Percentiles rank a stretch among this genome's conserved stretches.
Conservation (phyloP, 495 filamentous ascomycete species). For the Bombardia bombarda region DNA sequence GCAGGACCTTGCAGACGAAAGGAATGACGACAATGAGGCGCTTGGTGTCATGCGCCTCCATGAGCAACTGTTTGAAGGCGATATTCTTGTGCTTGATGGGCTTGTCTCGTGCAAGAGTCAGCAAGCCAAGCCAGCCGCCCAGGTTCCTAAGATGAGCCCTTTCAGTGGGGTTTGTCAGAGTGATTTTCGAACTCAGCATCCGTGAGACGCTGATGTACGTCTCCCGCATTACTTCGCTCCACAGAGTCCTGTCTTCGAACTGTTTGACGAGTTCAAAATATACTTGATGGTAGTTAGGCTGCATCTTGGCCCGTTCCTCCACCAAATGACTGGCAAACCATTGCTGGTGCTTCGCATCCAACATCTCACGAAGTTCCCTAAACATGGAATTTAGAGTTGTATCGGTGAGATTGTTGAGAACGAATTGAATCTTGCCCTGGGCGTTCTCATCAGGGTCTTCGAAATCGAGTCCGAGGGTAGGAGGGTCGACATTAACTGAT, state of each 20-base stretch:
- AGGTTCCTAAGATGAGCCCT: slow-evolving; percentile 85
- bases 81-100: slow-evolving; percentile 96
- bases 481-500: slow-evolving; percentile 66
- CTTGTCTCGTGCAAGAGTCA: slow-evolving; percentile 90
- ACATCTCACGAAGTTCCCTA: slow-evolving; percentile 63
- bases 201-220: slow-evolving; percentile 80
- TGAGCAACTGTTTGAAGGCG: slow-evolving; percentile 88
- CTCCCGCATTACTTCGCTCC: slow-evolving; percentile 84
- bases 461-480: slow-evolving; percentile 49
- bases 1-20: slow-evolving; percentile 91
- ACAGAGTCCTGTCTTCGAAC: slow-evolving; percentile 69
- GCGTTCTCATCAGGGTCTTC: slow-evolving; percentile 76
- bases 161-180: slow-evolving; percentile 70
- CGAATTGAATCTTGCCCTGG: slow-evolving; percentile 90
- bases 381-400: slow-evolving; percentile 78
- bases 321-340: slow-evolving; percentile 98
- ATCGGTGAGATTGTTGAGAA: slow-evolving; percentile 90
- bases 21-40: slow-evolving; percentile 86
- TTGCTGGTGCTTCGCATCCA: slow-evolving; percentile 75
- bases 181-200: slow-evolving; percentile 82
- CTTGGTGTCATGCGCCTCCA: slow-evolving; percentile 86
- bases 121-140: slow-evolving; percentile 81
- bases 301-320: slow-evolving; percentile 89
- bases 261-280: slow-evolving; percentile 85
- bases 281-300: slow-evolving; percentile 89